Evolutionary conservation across 106 monocot genomes (phyloP).

Genomic region (Agapanthus africanus): DNA sequence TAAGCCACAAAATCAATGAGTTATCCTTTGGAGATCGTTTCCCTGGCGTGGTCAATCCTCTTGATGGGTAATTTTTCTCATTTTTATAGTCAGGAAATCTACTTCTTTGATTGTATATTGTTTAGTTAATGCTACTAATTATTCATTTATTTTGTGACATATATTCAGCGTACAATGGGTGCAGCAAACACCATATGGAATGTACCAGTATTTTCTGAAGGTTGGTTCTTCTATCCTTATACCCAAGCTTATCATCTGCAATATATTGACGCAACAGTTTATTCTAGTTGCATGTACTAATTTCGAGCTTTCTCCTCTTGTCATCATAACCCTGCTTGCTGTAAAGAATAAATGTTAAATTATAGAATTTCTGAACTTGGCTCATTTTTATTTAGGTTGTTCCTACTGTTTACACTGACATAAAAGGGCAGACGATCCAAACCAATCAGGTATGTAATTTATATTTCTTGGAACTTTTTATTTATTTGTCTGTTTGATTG

Average conservation of each 20-base stretch:
- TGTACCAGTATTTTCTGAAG: slow-evolving; percentile 97
- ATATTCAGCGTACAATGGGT: slow-evolving; percentile 69
- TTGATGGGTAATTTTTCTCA: slow-evolving; percentile 63
- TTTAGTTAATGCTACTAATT: not conserved
- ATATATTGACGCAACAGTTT: not conserved
- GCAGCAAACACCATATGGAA: slow-evolving; percentile 64
- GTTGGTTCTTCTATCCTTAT: slow-evolving; percentile 17
- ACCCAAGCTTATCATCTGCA: not conserved
- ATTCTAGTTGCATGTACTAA: not conserved
- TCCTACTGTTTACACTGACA: slow-evolving; percentile 87
- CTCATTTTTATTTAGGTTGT: slow-evolving; percentile 61
- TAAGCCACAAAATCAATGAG: slow-evolving; percentile 82
- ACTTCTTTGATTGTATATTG: not conserved
- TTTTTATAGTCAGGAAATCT: not conserved
- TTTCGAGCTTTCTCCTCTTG: not conserved
- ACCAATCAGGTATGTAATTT: slow-evolving; percentile 70
- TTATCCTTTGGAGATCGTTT: slow-evolving; percentile 76
- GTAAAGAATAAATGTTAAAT: not conserved
- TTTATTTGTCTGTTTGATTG: slow-evolving; percentile 7
- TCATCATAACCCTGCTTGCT: slow-evolving; percentile 2
- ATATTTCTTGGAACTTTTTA: not conserved
- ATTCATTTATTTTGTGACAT: slow-evolving; percentile 12
- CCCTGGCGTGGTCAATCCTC: slow-evolving; percentile 91
- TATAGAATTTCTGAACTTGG: not conserved
- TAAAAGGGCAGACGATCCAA: slow-evolving; percentile 56